Conservation (phyloP, 2,329 filamentous ascomycete genomes). For the Monosporascus sp. region DNA sequence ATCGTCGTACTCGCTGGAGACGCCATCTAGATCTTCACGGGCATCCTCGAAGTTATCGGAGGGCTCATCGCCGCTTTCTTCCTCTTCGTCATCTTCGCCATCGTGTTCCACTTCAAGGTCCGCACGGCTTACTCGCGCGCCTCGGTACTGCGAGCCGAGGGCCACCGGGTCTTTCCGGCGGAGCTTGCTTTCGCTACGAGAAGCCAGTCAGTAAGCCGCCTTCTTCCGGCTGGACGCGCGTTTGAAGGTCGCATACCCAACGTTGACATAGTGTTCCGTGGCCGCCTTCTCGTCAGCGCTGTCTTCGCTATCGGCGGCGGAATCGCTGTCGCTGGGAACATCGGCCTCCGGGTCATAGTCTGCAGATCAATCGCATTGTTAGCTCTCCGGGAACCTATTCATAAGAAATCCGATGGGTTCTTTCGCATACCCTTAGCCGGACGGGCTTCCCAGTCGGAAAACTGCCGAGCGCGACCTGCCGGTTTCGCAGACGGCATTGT, state of each 20-base stretch:
- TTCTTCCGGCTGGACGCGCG: neutral
- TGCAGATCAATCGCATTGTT: conserved; percentile 29
- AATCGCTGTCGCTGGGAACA: conserved; percentile 46
- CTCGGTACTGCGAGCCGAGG: conserved; percentile 76
- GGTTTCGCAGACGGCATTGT: conserved; percentile 27
- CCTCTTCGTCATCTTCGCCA: conserved; percentile 37
- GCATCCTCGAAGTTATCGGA: conserved; percentile 26
- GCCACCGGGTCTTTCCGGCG: conserved; percentile 64
- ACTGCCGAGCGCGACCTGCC: conserved; percentile 52
- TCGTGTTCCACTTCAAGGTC: conserved; percentile 43
- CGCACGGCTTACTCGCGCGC: conserved; percentile 65
- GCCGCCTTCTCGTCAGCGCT: conserved; percentile 53
- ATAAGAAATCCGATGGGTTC: no score
- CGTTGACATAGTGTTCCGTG: conserved; percentile 80
- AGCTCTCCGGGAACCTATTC: conserved; percentile 1
- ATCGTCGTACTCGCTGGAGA: conserved; percentile 45
- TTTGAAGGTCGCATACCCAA: conserved; percentile 48
- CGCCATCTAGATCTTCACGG: conserved; percentile 16
- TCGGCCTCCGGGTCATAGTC: conserved; percentile 79
- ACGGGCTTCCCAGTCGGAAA: conserved; percentile 58
- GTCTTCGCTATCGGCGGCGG: conserved; percentile 45
- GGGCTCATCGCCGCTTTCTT: conserved; percentile 34
- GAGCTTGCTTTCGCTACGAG: conserved; percentile 69
- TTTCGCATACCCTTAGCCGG: conserved; percentile 51
- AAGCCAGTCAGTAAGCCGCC: neutral